phyloP scores from a whole-genome alignment of 2,329 filamentous ascomycete species.

The Huntiella moniliformis region DNA sequence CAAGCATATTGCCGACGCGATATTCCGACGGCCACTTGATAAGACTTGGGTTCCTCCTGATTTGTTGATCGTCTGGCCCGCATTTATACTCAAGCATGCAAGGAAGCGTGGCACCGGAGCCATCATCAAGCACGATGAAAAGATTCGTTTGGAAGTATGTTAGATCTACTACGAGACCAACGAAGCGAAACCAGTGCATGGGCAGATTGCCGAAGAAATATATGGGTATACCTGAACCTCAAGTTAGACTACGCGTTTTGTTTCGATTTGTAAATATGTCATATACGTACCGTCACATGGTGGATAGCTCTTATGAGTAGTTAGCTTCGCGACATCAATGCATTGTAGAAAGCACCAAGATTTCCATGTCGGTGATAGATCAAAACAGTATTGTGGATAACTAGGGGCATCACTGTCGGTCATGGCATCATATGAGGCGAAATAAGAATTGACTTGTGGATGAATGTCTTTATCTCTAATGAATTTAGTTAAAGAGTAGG shows the following conservation, averaged over 20 bases:
- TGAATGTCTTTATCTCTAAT: conserved; percentile 3
- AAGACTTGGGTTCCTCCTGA: not conserved
- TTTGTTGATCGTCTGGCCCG: conserved; percentile 2
- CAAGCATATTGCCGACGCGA: conserved; percentile 29
- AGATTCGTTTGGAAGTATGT: conserved; percentile 29
- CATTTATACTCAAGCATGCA: conserved; percentile 18
- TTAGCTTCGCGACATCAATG: conserved; percentile 25
- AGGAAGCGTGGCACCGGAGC: conserved; percentile 41
- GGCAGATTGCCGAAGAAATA: conserved; percentile 58
- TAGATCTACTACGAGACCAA: conserved; percentile 44
- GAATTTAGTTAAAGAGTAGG: no score
- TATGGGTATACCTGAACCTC: conserved; percentile 28
- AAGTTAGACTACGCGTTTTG: no score
- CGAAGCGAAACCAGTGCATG: conserved; percentile 54
- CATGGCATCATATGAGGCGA: conserved; percentile 28
- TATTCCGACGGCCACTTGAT: conserved; percentile 2
- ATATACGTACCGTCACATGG: not conserved
- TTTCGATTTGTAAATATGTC: not conserved
- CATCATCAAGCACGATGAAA: conserved; percentile 45
- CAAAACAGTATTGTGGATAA: conserved; percentile 46
- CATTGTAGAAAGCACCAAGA: conserved; percentile 39
- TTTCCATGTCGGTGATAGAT: conserved; percentile 40
- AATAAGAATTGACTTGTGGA: conserved; percentile 9
- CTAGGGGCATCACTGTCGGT: conserved; percentile 20
- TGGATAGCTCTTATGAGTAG: conserved; percentile 27